Conservation (phyloP, 768 basidiomycete genomes). For the Boletus fagicola region DNA sequence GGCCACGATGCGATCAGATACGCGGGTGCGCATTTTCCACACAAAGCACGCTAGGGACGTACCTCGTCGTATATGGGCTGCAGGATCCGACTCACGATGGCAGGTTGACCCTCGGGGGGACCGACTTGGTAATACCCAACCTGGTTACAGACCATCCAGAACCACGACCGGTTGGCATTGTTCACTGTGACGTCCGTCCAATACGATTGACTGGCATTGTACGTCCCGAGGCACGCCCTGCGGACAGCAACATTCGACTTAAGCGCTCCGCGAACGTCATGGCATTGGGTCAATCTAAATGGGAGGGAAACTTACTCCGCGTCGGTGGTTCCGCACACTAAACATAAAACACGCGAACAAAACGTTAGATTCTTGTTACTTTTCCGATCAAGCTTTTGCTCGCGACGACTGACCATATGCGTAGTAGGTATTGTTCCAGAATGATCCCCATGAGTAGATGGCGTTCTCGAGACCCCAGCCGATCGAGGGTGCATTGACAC, state of each 20-base stretch:
- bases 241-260: conserved; percentile 33
- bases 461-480: conserved; percentile 68
- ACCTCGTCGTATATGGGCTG: conserved; percentile 32
- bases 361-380: not conserved
- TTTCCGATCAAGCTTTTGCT: not conserved
- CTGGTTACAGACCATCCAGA: conserved; percentile 49
- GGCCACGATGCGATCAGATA: not conserved
- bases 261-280: conserved; percentile 20
- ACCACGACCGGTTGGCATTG: conserved; percentile 53
- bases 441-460: conserved; percentile 57
- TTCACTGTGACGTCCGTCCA: conserved; percentile 58
- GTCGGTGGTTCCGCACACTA: conserved; percentile 52
- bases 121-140: conserved; percentile 51
- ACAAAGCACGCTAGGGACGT: not conserved
- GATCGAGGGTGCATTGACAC: conserved; percentile 39
- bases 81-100: conserved; percentile 35
- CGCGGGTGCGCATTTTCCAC: not conserved
- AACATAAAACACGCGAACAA: not conserved
- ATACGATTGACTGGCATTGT: conserved; percentile 36
- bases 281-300: not conserved
- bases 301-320: conserved; percentile 42
- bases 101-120: conserved; percentile 37
- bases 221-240: conserved; percentile 40
- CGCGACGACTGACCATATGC: conserved; percentile 38
- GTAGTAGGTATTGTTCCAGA: conserved; percentile 53